Percentiles rank a stretch among this genome's conserved stretches.
Conservation (phyloP, 2,329 filamentous ascomycete species). For the Penicillium sp. region DNA sequence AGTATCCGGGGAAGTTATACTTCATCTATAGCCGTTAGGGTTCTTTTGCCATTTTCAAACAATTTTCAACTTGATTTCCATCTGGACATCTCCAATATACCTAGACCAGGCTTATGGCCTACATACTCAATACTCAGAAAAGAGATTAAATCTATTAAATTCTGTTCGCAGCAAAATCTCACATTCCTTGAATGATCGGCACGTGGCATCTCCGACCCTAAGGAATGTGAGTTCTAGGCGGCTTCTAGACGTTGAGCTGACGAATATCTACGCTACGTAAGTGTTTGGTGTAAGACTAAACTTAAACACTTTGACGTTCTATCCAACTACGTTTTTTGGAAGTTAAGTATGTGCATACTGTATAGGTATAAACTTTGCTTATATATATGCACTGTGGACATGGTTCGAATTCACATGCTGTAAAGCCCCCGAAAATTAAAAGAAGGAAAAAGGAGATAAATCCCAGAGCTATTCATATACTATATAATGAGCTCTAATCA, state of each 20-base stretch:
- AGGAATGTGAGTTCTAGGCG: constrained; percentile 1
- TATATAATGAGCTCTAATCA: not conserved
- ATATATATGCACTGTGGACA: not conserved
- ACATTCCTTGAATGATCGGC: constrained; percentile 6
- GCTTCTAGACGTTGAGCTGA: not conserved
- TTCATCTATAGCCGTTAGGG: not conserved
- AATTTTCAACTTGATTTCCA: not conserved
- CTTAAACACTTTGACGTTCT: not conserved
- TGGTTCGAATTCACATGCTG: not conserved
- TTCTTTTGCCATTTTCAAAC: not conserved
- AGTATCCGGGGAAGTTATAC: not conserved
- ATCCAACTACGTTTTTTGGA: not conserved
- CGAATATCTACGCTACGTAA: not conserved
- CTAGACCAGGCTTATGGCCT: not conserved
- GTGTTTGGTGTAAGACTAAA: not conserved
- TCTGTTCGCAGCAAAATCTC: not conserved
- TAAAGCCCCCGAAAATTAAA: not conserved
- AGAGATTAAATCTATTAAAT: not conserved
- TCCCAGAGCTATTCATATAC: not conserved
- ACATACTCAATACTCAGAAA: not conserved
- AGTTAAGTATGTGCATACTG: no score
- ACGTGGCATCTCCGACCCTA: not conserved
- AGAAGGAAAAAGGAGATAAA: not conserved
- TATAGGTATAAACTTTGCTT: not conserved
- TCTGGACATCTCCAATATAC: not conserved